Base-by-base conservation (phyloP, 202 grass and related monocot genomes). In the Miscanthus sacchariflorus region DNA sequence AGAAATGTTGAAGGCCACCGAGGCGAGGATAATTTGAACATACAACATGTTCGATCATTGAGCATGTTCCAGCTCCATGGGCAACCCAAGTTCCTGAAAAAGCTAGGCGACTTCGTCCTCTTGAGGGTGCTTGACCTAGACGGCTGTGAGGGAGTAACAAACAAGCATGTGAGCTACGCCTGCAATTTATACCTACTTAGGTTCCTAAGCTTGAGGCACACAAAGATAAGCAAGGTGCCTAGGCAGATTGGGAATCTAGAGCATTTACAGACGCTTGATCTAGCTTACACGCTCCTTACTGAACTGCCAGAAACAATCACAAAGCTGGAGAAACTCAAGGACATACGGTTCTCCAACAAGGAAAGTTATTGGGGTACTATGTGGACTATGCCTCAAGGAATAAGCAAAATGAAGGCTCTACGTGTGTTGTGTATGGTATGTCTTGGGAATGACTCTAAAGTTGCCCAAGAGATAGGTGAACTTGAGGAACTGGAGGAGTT, bases 261-360 rank as follows among this genome's bases (percentile, higher is more conserved):
- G 42, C 42, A 44, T 44, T 44, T 44, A 21, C 48, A 88, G n/a
- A 89, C 24, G 0, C 79, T 89, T 6, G 56, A 89, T 24, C 8
- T 89, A 28, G 2, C 5, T 5, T 7, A 30, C 0, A 89, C 90
- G 2, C 54, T 58, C 38, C 74, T 92, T 3, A 1, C 6, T 15
- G 36, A 27, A 4, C 72, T 89, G 5, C 87, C 90, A 0, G 12
- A 64, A 63, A 5, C 74, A 7, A 7, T 40, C 39, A 40, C 0
- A 36, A 4, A 36, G 2, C 0, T 4, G 0, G 3, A 36, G 35
- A 36, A 36, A 36, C 35, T 36, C 35, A 78, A 88, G 36, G 18
- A 35, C 82, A 65, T 92, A 54, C 36, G 18, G 5, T 68, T 86
- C 9, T 11, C 0, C 1, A 12, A 72, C 21, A 14, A 2, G 35